A percentile compares a stretch with the other conserved stretches of the same genome.
Conservation (phyloP, 176 grass and related monocot genomes). For the sorghum (Sorghum bicolor) region Sorghum_bicolor_NCBIv3 NC_012870.2:76023001-76023500, state of each 20-base stretch:
- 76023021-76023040: slow-evolving; percentile 34
- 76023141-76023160: neutral
- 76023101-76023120: neutral
- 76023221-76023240: too few species aligned
- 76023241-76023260: slow-evolving; percentile 27
- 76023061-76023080: neutral
- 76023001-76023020: slow-evolving; percentile 47
- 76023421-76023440: neutral
- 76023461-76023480: neutral
- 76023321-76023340: slow-evolving; percentile 4
- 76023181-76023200: neutral
- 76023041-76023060: slow-evolving; percentile 9
- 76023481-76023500: slow-evolving; percentile 5
- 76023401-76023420: neutral
- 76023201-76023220: too few species aligned
- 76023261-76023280: slow-evolving; percentile 15
- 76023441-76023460: neutral
- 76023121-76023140: neutral
- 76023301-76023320: neutral
- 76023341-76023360: slow-evolving; percentile 20
- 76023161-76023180: neutral
- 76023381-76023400: neutral
- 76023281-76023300: neutral
- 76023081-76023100: neutral
- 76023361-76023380: neutral